Evolutionary conservation across 768 basidiomycete genomes (phyloP).

Genomic region (Russula sp.): DNA sequence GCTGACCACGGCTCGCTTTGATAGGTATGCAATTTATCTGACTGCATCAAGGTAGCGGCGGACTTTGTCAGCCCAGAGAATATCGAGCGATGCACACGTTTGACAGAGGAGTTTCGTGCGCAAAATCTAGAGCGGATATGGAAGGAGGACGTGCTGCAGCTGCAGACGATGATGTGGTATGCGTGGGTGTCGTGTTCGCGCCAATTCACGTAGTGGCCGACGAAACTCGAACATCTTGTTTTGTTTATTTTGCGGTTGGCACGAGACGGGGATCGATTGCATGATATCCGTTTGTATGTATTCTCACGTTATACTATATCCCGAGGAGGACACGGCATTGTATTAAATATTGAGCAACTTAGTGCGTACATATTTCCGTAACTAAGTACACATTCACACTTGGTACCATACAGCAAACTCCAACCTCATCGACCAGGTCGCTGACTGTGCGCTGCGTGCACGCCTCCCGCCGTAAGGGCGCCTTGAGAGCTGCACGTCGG

Average conservation of each 20-base stretch:
- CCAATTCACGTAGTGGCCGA: background rate
- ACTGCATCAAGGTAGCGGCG: constrained; percentile 91
- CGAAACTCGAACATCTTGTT: background rate
- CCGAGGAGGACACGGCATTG: constrained; percentile 4
- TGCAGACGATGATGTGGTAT: constrained; percentile 90
- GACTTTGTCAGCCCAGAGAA: constrained; percentile 96
- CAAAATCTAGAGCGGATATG: constrained; percentile 81
- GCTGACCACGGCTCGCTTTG: background rate
- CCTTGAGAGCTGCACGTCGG: background rate
- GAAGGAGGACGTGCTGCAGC: constrained; percentile 91
- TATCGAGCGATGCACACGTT: constrained; percentile 70
- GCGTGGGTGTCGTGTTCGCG: constrained; percentile 69
- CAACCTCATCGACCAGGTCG: too few relatives aligned
- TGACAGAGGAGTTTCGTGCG: constrained; percentile 83
- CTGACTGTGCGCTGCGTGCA: too few relatives aligned
- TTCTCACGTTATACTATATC: constrained; percentile 6
- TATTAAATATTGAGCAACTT: constrained; percentile 10
- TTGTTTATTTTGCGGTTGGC: constrained; percentile 5
- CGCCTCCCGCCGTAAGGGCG: too few relatives aligned
- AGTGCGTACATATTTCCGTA: background rate
- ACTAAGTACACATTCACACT: background rate
- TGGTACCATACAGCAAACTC: too few relatives aligned
- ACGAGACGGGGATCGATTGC: constrained; percentile 1
- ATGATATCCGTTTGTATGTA: constrained; percentile 14
- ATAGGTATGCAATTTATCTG: constrained; percentile 84